These are phyloP conservation scores for Laguncularia racemosa DNA, from an alignment of 345 rosid genomes.

Conservation along the genomic window DNA sequence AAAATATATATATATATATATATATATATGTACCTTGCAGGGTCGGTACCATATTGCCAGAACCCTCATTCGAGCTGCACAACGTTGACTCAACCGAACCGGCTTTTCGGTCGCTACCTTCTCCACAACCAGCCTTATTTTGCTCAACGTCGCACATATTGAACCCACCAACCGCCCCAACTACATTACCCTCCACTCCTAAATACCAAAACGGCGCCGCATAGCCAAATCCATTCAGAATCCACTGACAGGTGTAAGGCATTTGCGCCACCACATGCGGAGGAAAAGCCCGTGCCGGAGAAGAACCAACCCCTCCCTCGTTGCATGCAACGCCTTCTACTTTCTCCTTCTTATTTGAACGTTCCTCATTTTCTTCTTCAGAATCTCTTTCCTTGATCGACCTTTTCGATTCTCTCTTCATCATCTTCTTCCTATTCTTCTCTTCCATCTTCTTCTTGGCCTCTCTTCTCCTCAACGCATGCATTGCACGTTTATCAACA, in stretches of 20 bases:
- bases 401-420: not conserved
- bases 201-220: slow-evolving; percentile 7
- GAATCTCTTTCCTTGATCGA: not conserved
- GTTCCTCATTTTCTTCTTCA: not conserved
- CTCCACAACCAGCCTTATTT: slow-evolving; percentile 11
- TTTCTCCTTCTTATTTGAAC: not conserved
- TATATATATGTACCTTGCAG: slow-evolving; percentile 25
- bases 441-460: slow-evolving; percentile 40
- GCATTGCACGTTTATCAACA: slow-evolving; percentile 25
- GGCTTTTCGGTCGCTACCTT: slow-evolving; percentile 10
- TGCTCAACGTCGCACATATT: slow-evolving; percentile 27
- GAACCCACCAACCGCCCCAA: slow-evolving; percentile 7
- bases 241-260: too few relatives aligned
- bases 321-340: not conserved
- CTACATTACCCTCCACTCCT: slow-evolving; percentile 2
- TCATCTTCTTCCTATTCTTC: slow-evolving; percentile 23
- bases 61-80: slow-evolving; percentile 30
- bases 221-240: too few relatives aligned
- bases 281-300: too few relatives aligned
- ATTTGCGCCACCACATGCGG: too few relatives aligned
- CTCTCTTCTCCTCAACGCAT: slow-evolving; percentile 31
- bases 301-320: not conserved
- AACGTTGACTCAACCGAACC: slow-evolving; percentile 31
- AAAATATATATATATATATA: not conserved
- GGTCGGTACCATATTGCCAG: slow-evolving; percentile 36